Conservation (phyloP, 768 basidiomycete genomes). For the Kwoniella sp. region DNA sequence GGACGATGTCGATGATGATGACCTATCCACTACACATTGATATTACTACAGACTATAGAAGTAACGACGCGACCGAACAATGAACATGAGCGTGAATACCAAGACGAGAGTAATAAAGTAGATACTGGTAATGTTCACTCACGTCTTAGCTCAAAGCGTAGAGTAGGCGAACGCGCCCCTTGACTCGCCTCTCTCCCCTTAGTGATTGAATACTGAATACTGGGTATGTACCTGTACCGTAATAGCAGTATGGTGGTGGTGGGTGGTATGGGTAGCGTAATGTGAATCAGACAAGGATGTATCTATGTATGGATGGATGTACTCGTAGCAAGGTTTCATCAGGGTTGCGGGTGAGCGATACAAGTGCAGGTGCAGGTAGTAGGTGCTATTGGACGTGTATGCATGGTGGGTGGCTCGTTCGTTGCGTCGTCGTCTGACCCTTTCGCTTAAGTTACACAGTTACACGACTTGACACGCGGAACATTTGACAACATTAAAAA, state of each 20-base stretch:
- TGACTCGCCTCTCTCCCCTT: too few relatives aligned
- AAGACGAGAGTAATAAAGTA: neutral
- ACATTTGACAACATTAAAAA: neutral
- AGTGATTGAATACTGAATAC: too few relatives aligned
- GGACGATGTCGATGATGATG: too few relatives aligned
- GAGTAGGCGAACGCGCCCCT: too few relatives aligned
- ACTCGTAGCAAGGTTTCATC: neutral
- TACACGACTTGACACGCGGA: neutral
- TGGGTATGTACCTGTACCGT: neutral
- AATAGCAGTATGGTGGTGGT: neutral
- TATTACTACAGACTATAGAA: too few relatives aligned
- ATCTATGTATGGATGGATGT: too few relatives aligned
- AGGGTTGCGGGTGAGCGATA: neutral
- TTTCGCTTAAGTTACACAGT: neutral
- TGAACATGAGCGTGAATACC: neutral
- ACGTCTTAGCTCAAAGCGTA: too few relatives aligned
- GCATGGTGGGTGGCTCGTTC: conserved; percentile 2
- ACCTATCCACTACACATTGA: too few relatives aligned
- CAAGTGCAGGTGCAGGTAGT: too few relatives aligned
- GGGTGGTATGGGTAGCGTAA: too few relatives aligned
- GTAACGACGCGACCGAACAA: neutral
- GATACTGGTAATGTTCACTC: neutral
- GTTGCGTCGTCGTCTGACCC: neutral
- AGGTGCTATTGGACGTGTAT: neutral
- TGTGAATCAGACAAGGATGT: conserved; percentile 1